Evolutionary conservation across 2,329 filamentous ascomycete species (phyloP).

Genomic region (Verticillium nonalfalfae): DNA sequence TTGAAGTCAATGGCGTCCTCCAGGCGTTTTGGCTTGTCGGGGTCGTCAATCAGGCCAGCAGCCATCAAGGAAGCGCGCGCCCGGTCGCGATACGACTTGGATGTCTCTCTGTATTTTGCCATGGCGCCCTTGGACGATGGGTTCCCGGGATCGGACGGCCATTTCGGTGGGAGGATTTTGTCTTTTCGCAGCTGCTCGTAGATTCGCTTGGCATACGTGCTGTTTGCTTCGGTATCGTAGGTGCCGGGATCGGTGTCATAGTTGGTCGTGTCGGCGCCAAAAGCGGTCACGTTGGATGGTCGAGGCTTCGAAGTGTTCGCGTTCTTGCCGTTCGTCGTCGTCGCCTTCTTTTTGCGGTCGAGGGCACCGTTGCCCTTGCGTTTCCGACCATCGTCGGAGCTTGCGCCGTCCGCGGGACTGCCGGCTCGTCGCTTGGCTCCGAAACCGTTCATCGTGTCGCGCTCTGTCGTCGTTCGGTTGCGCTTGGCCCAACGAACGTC

Average conservation of each 20-base stretch:
- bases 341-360: conserved; percentile 17
- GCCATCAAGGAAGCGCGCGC: conserved; percentile 52
- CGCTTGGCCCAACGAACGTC: conserved; percentile 18
- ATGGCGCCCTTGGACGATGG: conserved; percentile 43
- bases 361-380: conserved; percentile 6
- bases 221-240: conserved; percentile 18
- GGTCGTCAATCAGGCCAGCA: conserved; percentile 57
- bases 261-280: conserved; percentile 1
- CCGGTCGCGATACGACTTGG: conserved; percentile 50
- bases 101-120: conserved; percentile 47
- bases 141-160: conserved; percentile 50
- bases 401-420: conserved; percentile 18
- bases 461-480: conserved; percentile 15
- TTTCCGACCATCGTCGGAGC: conserved; percentile 12
- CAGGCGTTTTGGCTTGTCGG: conserved; percentile 54
- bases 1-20: conserved; percentile 61
- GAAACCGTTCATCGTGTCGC: conserved; percentile 18
- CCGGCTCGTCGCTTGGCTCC: conserved; percentile 13
- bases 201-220: conserved; percentile 43
- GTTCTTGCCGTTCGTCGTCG: conserved; percentile 6
- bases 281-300: conserved; percentile 4
- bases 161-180: conserved; percentile 44
- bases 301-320: background rate
- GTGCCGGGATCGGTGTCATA: conserved; percentile 13
- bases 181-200: conserved; percentile 47